Evolutionary conservation across 163 green algal genomes (phyloP), one percentile per base, ranked within the genome.

Genomic region (Chlorella variabilis): DNA sequence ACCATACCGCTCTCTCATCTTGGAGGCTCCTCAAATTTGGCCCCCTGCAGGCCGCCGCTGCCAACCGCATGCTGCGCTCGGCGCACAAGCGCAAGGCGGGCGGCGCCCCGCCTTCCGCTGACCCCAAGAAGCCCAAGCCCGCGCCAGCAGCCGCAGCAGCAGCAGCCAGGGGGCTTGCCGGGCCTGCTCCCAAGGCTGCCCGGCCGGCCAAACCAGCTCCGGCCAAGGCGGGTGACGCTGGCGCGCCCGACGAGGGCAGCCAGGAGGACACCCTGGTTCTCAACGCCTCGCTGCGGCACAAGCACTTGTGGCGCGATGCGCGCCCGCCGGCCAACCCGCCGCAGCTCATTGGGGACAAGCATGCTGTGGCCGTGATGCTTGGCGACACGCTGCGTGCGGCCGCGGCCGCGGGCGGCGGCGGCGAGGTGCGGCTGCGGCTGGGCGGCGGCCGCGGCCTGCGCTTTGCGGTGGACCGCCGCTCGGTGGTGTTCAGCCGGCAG

Each of bases 291-390:
- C 42, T 75, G 41, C 42, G 68, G 13, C n/a, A 61, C 25, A 75
- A 70, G 62, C 38, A 59, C 29, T 1, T 59, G 11, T 59, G 33
- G 18, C 31, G 62, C 62, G 34, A 48, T 1, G 62, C 13, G 0
- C 25, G 17, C 31, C 62, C 31, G 29, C 31, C 34, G 18, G 62
- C 34, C 9, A 45, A 31, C 13, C 62, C 8, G 33, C 62, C 62
- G 18, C 70, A 65, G 70, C 5, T 77, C 15, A 54, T 77, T 31
- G 70, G 70, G 0, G 20, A 21, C 13, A 49, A 54, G 49, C 71
- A 78, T 38, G 54, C 33, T 3, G 49, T 78, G 49, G 71, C 71
- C 3, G 48, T 49, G 11, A 78, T 78, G 71, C 71, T 78, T 48
- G 71, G 29, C 11, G 71, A 78, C 42, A 78, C 71, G 1, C 9